Percentiles rank a stretch among this genome's conserved stretches.
Conservation (phyloP, 2,329 filamentous ascomycete genomes). For the Onygenales sp. region DNA sequence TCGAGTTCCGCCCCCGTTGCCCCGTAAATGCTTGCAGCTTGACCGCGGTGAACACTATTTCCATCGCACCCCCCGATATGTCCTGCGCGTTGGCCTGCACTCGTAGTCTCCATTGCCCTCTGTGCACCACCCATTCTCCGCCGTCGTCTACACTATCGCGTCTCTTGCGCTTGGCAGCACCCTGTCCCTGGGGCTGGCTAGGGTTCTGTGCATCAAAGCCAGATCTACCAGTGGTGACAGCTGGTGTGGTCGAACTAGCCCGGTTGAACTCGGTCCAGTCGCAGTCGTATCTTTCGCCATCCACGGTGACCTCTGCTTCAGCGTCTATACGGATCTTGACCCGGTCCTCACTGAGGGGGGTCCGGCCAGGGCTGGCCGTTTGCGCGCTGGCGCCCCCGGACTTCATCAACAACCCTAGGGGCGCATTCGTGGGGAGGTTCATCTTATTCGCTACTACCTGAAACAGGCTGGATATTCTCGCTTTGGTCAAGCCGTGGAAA, state of each 20-base stretch:
- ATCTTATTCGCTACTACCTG: conserved; percentile 76
- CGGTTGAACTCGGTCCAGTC: conserved; percentile 7
- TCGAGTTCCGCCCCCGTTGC: conserved; percentile 57
- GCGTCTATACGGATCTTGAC: conserved; percentile 56
- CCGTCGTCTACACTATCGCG: conserved; percentile 35
- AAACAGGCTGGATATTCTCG: conserved; percentile 62
- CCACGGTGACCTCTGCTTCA: conserved; percentile 33
- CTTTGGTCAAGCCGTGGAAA: conserved; percentile 63
- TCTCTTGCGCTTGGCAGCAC: conserved; percentile 32
- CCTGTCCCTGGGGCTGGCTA: conserved; percentile 5
- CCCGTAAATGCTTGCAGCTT: conserved; percentile 64
- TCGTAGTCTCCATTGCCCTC: conserved; percentile 62
- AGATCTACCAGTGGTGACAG: not conserved
- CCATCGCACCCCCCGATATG: conserved; percentile 40
- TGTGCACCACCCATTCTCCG: conserved; percentile 52
- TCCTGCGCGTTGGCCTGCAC: conserved; percentile 43
- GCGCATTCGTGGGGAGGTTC: conserved; percentile 50
- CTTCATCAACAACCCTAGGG: conserved; percentile 58
- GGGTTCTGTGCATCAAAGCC: not conserved
- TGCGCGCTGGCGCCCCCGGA: conserved; percentile 53
- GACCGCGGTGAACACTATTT: conserved; percentile 65
- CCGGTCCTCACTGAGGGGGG: conserved; percentile 58
- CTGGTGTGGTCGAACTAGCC: not conserved
- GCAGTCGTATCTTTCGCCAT: conserved; percentile 24
- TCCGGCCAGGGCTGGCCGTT: conserved; percentile 58